Conservation (phyloP, 2,329 filamentous ascomycete species). For the Ascosphaera aggregata region DNA sequence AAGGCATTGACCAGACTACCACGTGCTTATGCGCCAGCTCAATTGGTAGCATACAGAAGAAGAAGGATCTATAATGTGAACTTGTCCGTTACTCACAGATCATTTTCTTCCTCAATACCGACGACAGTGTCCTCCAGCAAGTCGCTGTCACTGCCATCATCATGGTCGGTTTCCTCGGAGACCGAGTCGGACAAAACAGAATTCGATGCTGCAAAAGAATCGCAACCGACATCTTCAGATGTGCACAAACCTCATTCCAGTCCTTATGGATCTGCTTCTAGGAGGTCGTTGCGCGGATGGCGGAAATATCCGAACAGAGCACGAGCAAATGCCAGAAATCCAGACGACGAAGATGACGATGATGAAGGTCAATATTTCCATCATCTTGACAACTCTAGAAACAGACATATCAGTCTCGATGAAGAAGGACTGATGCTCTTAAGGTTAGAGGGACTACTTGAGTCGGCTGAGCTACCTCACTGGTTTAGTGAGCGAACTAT, state of each 20-base stretch:
- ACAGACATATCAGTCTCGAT: slow-evolving; percentile 13
- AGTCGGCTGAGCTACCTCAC: background rate
- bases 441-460: background rate
- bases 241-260: slow-evolving; percentile 9
- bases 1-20: slow-evolving; percentile 6
- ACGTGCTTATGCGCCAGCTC: slow-evolving; percentile 16
- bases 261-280: slow-evolving; percentile 18
- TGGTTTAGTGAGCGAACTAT: background rate
- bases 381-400: slow-evolving; percentile 11
- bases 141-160: slow-evolving; percentile 9
- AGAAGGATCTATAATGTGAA: background rate
- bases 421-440: slow-evolving; percentile 1
- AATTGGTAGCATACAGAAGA: slow-evolving; percentile 11
- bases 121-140: slow-evolving; percentile 11
- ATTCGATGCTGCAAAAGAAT: slow-evolving; percentile 2
- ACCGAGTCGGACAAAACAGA: slow-evolving; percentile 3
- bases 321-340: slow-evolving; percentile 2
- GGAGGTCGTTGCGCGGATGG: slow-evolving; percentile 8
- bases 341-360: slow-evolving; percentile 14
- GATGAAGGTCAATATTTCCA: slow-evolving; percentile 7
- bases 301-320: background rate
- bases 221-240: slow-evolving; percentile 5
- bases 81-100: slow-evolving; percentile 6
- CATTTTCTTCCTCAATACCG: slow-evolving; percentile 13
- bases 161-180: slow-evolving; percentile 7